Percentiles rank a stretch among this genome's conserved stretches.
These are phyloP conservation scores for Grigorovia humatica DNA, from an alignment of 805 yeast species.

Conservation along the genomic window DNA sequence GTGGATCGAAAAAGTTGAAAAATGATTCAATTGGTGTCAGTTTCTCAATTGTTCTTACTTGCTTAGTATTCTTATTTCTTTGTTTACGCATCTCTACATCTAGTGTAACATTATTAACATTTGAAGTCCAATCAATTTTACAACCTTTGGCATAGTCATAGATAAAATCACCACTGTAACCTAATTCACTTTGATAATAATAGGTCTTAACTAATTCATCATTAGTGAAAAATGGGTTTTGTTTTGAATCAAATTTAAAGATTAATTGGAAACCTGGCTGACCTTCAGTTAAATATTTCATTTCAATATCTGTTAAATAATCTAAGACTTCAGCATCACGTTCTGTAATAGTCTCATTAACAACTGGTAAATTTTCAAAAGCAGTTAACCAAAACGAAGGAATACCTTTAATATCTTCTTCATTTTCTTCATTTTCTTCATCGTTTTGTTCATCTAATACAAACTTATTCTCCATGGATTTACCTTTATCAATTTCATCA, in stretches of 20 bases:
- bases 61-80: conserved; percentile 92
- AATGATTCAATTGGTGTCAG: conserved; percentile 90
- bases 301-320: conserved; percentile 55
- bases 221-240: conserved; percentile 71
- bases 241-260: conserved; percentile 56
- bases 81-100: conserved; percentile 90
- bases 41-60: conserved; percentile 91
- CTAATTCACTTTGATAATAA: conserved; percentile 87
- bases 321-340: conserved; percentile 80
- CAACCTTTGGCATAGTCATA: conserved; percentile 95
- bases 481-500: conserved; percentile 73
- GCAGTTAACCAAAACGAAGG: conserved; percentile 98
- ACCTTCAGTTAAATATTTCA: conserved; percentile 57
- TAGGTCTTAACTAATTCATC: conserved; percentile 70
- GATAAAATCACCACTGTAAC: conserved; percentile 90
- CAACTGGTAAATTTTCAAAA: conserved; percentile 70
- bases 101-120: conserved; percentile 76
- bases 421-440: conserved; percentile 34
- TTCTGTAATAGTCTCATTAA: conserved; percentile 78
- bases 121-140: conserved; percentile 66
- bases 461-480: conserved; percentile 41
- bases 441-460: conserved; percentile 36
- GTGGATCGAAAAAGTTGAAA: conserved; percentile 93
- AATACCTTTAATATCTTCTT: conserved; percentile 53
- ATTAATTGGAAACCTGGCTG: conserved; percentile 79